Evolutionary conservation across 2,329 filamentous ascomycete genomes (phyloP).

Genomic region (Sporothrix phasma): DNA sequence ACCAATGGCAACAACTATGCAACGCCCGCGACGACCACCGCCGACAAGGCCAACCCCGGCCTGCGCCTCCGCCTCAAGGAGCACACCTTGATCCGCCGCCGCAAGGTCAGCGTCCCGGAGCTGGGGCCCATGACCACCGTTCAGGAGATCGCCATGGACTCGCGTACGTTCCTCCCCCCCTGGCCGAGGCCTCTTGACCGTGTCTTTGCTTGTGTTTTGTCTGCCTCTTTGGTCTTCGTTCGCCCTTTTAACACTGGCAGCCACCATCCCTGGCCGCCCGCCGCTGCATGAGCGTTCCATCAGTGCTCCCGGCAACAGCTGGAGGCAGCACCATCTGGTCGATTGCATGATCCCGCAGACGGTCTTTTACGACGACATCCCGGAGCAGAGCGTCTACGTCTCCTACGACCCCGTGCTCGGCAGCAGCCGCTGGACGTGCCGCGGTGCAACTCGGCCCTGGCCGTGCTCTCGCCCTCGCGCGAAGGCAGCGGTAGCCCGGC

Average conservation of each 20-base stretch:
- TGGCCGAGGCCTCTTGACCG: no score
- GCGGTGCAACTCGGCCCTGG: constrained; percentile 20
- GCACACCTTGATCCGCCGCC: constrained; percentile 45
- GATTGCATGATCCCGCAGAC: constrained; percentile 28
- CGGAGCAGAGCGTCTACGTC: constrained; percentile 21
- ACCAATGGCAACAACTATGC: not conserved
- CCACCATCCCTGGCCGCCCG: constrained; percentile 57
- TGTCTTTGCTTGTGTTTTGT: not conserved
- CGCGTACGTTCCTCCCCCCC: constrained; percentile 42
- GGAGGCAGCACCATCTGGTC: constrained; percentile 36
- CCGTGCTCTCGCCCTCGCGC: constrained; percentile 15
- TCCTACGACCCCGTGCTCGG: constrained; percentile 21
- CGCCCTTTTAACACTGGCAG: constrained; percentile 29
- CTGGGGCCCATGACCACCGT: constrained; percentile 59
- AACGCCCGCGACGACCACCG: not conserved
- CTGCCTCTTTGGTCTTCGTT: constrained; percentile 15
- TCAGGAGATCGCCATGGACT: constrained; percentile 58
- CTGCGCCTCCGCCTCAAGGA: constrained; percentile 48
- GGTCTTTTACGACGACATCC: constrained; percentile 25
- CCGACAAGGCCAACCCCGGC: not conserved
- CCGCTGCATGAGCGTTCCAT: constrained; percentile 54
- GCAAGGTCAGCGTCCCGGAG: constrained; percentile 56
- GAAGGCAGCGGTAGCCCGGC: not conserved
- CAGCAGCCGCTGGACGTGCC: constrained; percentile 16
- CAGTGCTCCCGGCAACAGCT: constrained; percentile 47